Base-by-base conservation (phyloP, 306 rosid genomes). In the Medicago arabica region DNA sequence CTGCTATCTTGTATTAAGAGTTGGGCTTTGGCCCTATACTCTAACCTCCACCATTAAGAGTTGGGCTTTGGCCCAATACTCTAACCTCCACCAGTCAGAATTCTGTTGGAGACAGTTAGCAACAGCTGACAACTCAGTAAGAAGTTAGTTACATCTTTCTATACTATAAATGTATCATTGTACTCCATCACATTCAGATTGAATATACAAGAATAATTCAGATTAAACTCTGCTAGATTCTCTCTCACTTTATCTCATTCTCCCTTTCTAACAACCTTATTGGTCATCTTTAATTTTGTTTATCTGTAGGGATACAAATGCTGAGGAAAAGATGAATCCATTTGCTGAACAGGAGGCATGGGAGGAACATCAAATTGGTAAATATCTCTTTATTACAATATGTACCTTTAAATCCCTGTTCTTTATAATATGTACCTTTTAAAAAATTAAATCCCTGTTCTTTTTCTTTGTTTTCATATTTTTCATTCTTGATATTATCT, bases 271-370 rank as follows among this genome's bases (percentile, higher is more conserved):
- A 41, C 46, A 43, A 14, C 15, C 49, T 50, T 62, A 72, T 39
- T 11, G 72, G 17, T 72, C 57, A 14, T 36, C 15, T 77, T 80
- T 71, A 49, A 43, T 43, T 55, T 21, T 17, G 44, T 83, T 75
- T 18, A 51, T 67, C 67, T 80, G 10, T 64, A 91, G 97, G 85
- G 97, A 92, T 69, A 46, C 69, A 17, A 69, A 77, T 78, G 89
- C 97, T 66, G 99, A 82, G 62, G 96, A 94, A 12, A 94, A 91
- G 85, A 90, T 94, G 97, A 91, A 90, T 67, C 93, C 96, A 40
- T 88, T 88, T 80, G 91, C 97, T 47, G 97, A 92, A 84, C 97
- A 95, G 81, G 99, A 95, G 75, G 99, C 99, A 21, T 92, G 99
- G 99, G 97, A 92, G 85, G 97, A 95, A 23, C 93, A 95, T 75